Percentiles rank a stretch among this genome's conserved stretches.
Conservation (phyloP, 2,329 filamentous ascomycete genomes). For the Xylariaceae sp. region DNA sequence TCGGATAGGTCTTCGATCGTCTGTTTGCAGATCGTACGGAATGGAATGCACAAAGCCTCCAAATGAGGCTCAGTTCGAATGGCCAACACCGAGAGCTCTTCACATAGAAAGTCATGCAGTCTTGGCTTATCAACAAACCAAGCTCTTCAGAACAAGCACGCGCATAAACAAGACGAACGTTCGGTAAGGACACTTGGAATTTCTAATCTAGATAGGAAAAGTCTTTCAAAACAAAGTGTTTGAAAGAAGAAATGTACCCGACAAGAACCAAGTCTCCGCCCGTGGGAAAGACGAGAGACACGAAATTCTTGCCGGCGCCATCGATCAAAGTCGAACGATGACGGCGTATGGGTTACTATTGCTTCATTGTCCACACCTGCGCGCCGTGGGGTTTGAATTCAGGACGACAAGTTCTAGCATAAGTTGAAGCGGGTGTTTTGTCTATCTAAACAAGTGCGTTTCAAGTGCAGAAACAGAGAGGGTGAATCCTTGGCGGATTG, state of each 20-base stretch:
- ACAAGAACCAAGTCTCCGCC: slow-evolving; percentile 28
- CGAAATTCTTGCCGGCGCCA: slow-evolving; percentile 23
- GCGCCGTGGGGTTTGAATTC: slow-evolving; percentile 44
- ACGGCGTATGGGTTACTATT: slow-evolving; percentile 43
- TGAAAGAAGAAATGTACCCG: slow-evolving; percentile 26
- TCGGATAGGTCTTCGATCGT: neutral
- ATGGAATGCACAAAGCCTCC: neutral
- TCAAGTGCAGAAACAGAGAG: too few relatives aligned
- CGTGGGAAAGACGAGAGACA: slow-evolving; percentile 18
- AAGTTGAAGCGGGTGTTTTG: slow-evolving; percentile 47
- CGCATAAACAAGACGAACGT: neutral
- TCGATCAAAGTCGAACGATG: slow-evolving; percentile 15
- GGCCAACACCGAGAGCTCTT: neutral
- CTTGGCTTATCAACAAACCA: neutral
- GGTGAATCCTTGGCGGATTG: too few relatives aligned
- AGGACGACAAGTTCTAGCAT: slow-evolving; percentile 63
- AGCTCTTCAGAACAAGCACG: too few relatives aligned
- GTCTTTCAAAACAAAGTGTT: neutral
- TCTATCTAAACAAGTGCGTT: neutral
- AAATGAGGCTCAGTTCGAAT: neutral
- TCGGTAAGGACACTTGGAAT: neutral
- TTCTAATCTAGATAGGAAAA: neutral
- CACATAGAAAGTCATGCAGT: neutral
- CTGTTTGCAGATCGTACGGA: neutral
- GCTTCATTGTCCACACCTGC: slow-evolving; percentile 68